Base-by-base conservation (phyloP, 768 basidiomycete species). In the Agaricus sinodeliciosus region DNA sequence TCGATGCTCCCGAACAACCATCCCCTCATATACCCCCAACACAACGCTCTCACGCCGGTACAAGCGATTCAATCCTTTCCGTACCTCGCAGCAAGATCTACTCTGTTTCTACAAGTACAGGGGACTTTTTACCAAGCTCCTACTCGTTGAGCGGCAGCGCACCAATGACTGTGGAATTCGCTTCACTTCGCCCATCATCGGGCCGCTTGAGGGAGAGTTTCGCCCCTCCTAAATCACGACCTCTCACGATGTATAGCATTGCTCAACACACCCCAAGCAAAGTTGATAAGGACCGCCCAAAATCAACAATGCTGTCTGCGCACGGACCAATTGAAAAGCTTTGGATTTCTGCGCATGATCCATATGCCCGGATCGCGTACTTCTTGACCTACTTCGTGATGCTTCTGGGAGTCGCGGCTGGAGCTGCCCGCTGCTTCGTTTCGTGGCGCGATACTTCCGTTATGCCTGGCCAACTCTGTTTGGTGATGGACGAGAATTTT, bases 401-500 rank as follows among this genome's bases (percentile, higher is more conserved):
- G 8, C 63, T 85, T 46, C 57, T 88, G 16, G 88, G 87, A 22
- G 51, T 87, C 51, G 73, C 65, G 9, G 74, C 64, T 6, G 76
- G 81, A 9, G 81, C 68, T 1, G 22, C 80, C 6, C 73, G 80
- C 9, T 80, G 79, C 60, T 88, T 76, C 62, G 69, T 76, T 37
- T 80, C 79, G 3, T 87, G 79, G 74, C 66, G 62, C 48, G 70
- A 74, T 49, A 84, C 86, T 2, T 63, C 68, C 9, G 40, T 77
- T 15, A 59, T 78, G 19, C 60, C 67, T 13, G 68, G 65, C 16
- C 73, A 75, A 43, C 59, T 85, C 28, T 90, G 89, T 58, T 70
- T 82, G 22, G 83, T 94, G 6, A 68, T 95, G 57, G 77, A 88
- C 45, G 92, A 94, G 61, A 75, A 90, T 54, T 94, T 94, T 60